These are phyloP conservation scores for Sarcocystis neurona DNA, from an alignment of 169 alveolate genomes.

Conservation along the genomic window DNA sequence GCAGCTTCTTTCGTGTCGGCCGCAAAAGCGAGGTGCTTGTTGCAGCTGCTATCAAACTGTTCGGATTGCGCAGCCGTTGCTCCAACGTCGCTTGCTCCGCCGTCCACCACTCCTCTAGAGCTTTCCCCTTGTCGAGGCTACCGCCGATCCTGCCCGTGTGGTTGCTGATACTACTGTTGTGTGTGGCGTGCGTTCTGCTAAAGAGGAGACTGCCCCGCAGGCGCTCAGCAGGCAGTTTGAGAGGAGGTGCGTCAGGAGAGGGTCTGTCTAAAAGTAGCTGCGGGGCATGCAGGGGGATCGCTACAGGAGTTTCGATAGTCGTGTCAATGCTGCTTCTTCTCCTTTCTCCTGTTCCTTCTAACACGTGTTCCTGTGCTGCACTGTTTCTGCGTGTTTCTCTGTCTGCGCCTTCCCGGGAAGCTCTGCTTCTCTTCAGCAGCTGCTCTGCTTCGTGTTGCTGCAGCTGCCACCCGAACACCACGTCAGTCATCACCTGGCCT, in stretches of 20 bases:
- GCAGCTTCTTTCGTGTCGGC: conserved; percentile 28
- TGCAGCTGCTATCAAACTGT: conserved; percentile 31
- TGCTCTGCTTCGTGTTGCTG: conserved; percentile 33
- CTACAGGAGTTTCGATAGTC: background rate
- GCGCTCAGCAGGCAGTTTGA: background rate
- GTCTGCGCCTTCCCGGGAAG: background rate
- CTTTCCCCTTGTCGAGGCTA: background rate
- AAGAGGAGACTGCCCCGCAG: no score
- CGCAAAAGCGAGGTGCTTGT: conserved; percentile 12
- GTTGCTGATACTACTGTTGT: no score
- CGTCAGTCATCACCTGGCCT: conserved; percentile 1
- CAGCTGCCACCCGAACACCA: conserved; percentile 1
- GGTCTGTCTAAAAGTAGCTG: conserved; percentile 45
- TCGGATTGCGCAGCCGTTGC: conserved; percentile 46
- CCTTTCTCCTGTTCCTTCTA: conserved; percentile 11
- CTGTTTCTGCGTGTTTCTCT: conserved; percentile 10
- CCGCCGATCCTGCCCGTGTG: background rate
- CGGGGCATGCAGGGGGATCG: conserved; percentile 44
- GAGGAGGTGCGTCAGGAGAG: conserved; percentile 41
- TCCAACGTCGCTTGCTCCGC: conserved; percentile 14
- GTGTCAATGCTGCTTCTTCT: no score
- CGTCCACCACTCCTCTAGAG: background rate
- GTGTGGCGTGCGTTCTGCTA: no score
- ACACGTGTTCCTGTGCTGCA: background rate
- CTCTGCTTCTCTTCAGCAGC: conserved; percentile 14